phyloP scores from a whole-genome alignment of 495 filamentous ascomycete species.

The Glarea lozoyensis region DNA sequence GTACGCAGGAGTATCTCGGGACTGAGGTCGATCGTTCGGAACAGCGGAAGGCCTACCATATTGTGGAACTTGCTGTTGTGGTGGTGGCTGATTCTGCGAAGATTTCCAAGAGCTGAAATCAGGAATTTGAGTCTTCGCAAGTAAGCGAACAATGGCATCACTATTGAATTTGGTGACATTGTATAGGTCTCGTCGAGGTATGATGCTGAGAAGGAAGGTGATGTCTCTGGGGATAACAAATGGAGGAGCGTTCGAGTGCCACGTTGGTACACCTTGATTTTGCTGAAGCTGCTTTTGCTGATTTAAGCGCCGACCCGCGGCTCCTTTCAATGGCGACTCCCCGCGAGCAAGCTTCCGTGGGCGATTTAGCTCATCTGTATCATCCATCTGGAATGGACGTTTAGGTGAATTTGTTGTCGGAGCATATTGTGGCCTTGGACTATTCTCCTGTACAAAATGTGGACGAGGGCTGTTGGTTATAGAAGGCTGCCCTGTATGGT shows the following conservation, averaged over 20 bases:
- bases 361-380: conserved; percentile 30
- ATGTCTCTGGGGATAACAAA: conserved; percentile 67
- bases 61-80: conserved; percentile 14
- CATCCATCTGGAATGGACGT: conserved; percentile 42
- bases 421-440: conserved; percentile 40
- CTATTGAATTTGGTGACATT: conserved; percentile 55
- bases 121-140: conserved; percentile 59
- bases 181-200: conserved; percentile 70
- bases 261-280: conserved; percentile 29
- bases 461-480: conserved; percentile 46
- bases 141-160: conserved; percentile 60
- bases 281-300: conserved; percentile 60
- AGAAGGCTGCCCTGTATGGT: conserved; percentile 31
- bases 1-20: background rate
- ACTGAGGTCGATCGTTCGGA: conserved; percentile 7
- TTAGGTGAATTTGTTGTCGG: conserved; percentile 66
- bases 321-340: conserved; percentile 80
- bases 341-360: conserved; percentile 76
- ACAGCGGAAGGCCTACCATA: conserved; percentile 10
- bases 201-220: conserved; percentile 70
- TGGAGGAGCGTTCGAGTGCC: conserved; percentile 27
- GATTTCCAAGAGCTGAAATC: conserved; percentile 28
- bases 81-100: conserved; percentile 9
- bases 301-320: conserved; percentile 71
- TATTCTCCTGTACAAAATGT: conserved; percentile 25